Evolutionary conservation across 148 eudicot species (phyloP).

Genomic region (Cornus kousa): DNA sequence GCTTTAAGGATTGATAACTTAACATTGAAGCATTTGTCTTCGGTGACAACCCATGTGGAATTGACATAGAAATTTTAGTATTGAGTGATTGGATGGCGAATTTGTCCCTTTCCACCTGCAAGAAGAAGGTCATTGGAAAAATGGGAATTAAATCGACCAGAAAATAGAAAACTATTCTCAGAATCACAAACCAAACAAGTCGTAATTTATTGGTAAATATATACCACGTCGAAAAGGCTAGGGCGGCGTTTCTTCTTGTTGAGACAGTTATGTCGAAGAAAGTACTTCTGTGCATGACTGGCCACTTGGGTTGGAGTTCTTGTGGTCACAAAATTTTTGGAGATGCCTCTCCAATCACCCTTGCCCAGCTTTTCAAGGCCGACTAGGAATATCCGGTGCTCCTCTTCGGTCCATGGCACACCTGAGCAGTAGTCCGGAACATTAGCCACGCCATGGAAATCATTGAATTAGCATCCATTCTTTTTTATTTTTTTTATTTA

Average conservation of each 20-base stretch:
- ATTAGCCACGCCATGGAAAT: background rate
- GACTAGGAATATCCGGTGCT: constrained; percentile 32
- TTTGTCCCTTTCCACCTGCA: constrained; percentile 6
- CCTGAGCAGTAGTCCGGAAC: constrained; percentile 8
- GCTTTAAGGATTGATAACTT: background rate
- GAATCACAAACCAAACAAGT: too few relatives aligned
- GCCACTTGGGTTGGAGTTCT: constrained; percentile 53
- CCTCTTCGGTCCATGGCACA: constrained; percentile 49
- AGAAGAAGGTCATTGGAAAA: background rate
- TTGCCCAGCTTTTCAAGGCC: constrained; percentile 46
- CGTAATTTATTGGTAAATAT: too few relatives aligned
- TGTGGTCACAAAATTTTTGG: constrained; percentile 42
- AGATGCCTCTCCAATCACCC: constrained; percentile 57
- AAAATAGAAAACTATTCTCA: too few relatives aligned
- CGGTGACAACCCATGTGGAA: background rate
- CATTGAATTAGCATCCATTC: too few relatives aligned
- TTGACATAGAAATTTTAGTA: background rate
- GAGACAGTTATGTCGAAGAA: constrained; percentile 32
- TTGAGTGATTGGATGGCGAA: background rate
- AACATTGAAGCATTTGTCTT: background rate
- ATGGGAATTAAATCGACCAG: background rate
- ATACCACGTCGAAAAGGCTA: constrained; percentile 27
- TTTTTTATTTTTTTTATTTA: too few relatives aligned
- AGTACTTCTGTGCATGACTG: constrained; percentile 55
- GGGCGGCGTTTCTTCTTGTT: constrained; percentile 31